Conservation (phyloP, 164 flowering plant genomes). For the Taxillus chinensis region DNA sequence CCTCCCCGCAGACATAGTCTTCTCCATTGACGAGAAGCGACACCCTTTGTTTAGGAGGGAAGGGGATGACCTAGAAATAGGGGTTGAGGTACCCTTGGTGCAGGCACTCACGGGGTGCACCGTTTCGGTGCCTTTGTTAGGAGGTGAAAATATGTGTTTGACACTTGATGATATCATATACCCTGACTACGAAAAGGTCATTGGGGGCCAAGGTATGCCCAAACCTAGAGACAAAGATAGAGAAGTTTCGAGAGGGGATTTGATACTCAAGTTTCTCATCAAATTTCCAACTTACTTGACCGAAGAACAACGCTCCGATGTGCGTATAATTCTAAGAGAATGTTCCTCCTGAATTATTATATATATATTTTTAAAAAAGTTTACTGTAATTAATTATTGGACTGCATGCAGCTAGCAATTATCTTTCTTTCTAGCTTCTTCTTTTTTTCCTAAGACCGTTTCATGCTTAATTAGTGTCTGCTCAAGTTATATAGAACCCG, state of each 20-base stretch:
- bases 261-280: background rate
- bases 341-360: background rate
- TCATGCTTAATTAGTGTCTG: too few relatives aligned
- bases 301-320: background rate
- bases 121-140: background rate
- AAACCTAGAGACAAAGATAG: conserved; percentile 8
- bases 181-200: conserved; percentile 18
- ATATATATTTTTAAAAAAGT: too few relatives aligned
- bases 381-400: too few relatives aligned
- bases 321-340: background rate
- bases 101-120: conserved; percentile 1
- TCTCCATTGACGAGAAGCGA: background rate
- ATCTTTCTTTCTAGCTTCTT: too few relatives aligned
- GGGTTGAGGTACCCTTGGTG: background rate
- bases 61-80: conserved; percentile 2
- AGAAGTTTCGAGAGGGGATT: conserved; percentile 10
- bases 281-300: background rate
- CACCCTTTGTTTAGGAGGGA: conserved; percentile 1
- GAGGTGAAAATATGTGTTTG: background rate
- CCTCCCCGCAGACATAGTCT: background rate
- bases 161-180: conserved; percentile 2
- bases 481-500: too few relatives aligned
- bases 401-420: too few relatives aligned
- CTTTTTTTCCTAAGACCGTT: too few relatives aligned
- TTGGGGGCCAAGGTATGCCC: conserved; percentile 23